Evolutionary conservation across 2,329 filamentous ascomycete genomes (phyloP).

Genomic region (Allantophomopsis lycopodina): DNA sequence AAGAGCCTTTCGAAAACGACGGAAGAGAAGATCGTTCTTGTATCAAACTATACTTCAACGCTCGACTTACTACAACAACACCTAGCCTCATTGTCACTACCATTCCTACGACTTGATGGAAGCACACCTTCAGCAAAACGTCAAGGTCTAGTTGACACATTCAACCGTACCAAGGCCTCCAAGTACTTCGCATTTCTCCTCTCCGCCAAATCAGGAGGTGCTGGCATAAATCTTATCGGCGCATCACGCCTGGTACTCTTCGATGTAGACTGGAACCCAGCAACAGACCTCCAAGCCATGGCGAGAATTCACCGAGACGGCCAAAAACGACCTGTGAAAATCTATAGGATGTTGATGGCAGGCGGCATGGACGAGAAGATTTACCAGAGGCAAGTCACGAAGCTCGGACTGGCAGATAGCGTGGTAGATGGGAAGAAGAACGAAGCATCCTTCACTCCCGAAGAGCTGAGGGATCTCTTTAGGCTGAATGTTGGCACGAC

Average conservation of each 20-base stretch:
- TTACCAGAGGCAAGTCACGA: conserved; percentile 59
- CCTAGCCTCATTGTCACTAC: conserved; percentile 42
- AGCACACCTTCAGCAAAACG: conserved; percentile 49
- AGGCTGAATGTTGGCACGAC: conserved; percentile 42
- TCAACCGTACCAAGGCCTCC: conserved; percentile 45
- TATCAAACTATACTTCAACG: conserved; percentile 66
- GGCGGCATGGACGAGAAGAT: conserved; percentile 64
- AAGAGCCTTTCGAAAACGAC: conserved; percentile 45
- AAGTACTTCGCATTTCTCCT: conserved; percentile 55
- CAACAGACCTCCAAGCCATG: conserved; percentile 62
- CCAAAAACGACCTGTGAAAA: conserved; percentile 52
- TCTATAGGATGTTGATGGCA: conserved; percentile 55
- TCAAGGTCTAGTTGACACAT: conserved; percentile 54
- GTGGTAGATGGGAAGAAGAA: conserved; percentile 54
- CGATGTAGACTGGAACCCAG: conserved; percentile 66
- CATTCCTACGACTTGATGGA: conserved; percentile 56
- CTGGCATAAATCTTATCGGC: conserved; percentile 57
- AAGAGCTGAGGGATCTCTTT: conserved; percentile 56
- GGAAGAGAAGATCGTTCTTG: conserved; percentile 57
- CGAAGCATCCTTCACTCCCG: conserved; percentile 46
- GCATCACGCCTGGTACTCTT: conserved; percentile 58
- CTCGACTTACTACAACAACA: conserved; percentile 52
- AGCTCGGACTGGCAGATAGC: conserved; percentile 55
- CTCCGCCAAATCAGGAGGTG: conserved; percentile 58
- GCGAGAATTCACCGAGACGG: conserved; percentile 62